These are phyloP conservation scores for Taphrina flavorubra DNA, from an alignment of 1,139 yeast species.

Conservation along the genomic window DNA sequence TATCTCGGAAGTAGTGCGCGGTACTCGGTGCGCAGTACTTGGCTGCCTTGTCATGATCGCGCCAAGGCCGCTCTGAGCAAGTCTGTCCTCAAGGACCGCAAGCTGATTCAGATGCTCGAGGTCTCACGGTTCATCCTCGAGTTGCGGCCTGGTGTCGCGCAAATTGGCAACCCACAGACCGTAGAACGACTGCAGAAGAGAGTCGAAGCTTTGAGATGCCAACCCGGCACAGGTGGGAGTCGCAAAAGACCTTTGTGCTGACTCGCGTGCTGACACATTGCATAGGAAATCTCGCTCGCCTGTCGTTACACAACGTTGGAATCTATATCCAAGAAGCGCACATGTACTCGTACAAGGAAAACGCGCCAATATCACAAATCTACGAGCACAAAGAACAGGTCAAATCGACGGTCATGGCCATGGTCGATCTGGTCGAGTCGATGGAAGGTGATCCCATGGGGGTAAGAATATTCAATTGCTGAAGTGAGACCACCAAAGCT, in stretches of 20 bases:
- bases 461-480: neutral
- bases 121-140: neutral
- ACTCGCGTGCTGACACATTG: no score
- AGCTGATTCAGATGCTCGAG: neutral
- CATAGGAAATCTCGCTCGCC: neutral
- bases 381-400: slow-evolving; percentile 5
- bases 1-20: slow-evolving; percentile 2
- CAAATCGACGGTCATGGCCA: neutral
- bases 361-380: neutral
- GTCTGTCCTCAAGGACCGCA: slow-evolving; percentile 4
- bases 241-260: no score
- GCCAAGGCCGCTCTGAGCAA: neutral
- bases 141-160: neutral
- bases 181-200: neutral
- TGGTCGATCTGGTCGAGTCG: slow-evolving; percentile 6
- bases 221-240: neutral
- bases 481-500: no score
- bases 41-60: slow-evolving; percentile 8
- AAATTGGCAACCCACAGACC: neutral
- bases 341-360: slow-evolving; percentile 2
- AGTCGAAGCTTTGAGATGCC: neutral
- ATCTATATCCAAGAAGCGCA: slow-evolving; percentile 1
- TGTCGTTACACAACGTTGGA: neutral
- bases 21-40: slow-evolving; percentile 1
- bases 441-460: slow-evolving; percentile 18